Percentiles rank a stretch among this genome's conserved stretches.
These are phyloP conservation scores for Endoconidiophora polonica DNA, from an alignment of 2,329 filamentous ascomycete genomes.

Conservation along the genomic window DNA sequence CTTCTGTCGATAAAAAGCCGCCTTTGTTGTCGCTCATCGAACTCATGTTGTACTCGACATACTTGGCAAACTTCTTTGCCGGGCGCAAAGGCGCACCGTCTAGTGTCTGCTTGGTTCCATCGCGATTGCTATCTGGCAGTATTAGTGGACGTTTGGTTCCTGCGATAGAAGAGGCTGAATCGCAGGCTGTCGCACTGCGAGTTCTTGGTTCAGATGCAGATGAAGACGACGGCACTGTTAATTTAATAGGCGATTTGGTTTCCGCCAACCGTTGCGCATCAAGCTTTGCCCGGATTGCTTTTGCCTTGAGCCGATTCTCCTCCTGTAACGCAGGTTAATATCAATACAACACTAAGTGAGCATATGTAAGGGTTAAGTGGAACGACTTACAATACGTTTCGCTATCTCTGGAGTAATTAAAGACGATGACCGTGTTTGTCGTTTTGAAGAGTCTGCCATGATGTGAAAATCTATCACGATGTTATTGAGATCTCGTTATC, in stretches of 20 bases:
- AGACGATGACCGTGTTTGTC: constrained; percentile 2
- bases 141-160: constrained; percentile 20
- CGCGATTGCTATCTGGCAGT: constrained; percentile 28
- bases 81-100: constrained; percentile 45
- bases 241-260: background rate
- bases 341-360: background rate
- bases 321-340: constrained; percentile 37
- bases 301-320: constrained; percentile 73
- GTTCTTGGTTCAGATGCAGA: background rate
- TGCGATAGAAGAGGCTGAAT: constrained; percentile 25
- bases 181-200: constrained; percentile 41
- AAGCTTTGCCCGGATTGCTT: constrained; percentile 62
- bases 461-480: background rate
- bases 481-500: background rate
- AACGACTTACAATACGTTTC: constrained; percentile 33
- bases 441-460: constrained; percentile 2
- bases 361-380: background rate
- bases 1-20: constrained; percentile 77
- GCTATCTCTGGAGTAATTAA: constrained; percentile 34
- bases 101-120: constrained; percentile 42
- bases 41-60: constrained; percentile 94
- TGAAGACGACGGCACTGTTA: background rate
- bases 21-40: constrained; percentile 98
- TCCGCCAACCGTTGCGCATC: constrained; percentile 29
- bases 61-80: constrained; percentile 78